Base-by-base conservation (phyloP, 331 rosid genomes). In the Acacia pycnantha region DNA sequence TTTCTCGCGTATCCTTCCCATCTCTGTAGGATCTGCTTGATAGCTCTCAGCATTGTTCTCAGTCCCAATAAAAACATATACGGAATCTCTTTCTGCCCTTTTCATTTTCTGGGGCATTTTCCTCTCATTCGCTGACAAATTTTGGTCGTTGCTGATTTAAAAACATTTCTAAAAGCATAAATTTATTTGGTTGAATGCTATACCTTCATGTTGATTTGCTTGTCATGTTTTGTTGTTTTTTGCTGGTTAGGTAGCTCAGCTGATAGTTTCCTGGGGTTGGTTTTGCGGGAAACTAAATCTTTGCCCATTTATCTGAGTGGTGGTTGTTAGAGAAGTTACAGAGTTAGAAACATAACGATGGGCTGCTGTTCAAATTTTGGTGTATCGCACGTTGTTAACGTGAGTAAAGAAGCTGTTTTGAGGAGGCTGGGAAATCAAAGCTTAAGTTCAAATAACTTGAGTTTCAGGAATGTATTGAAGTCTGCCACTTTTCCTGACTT, bases 391-490 rank as follows among this genome's bases (percentile, higher is more conserved):
- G 83, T 58, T 76, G 81, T 70, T 27, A 59, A 59, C 50, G 70
- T 72, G 56, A 58, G 86, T 71, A 85, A 73, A 77, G 83, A 80
- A 72, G 68, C 22, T 73, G 51, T 26, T 77, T 73, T 73, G 50
- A 70, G 76, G 81, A 85, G 73, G 47, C 71, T 74, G 64, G 85
- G 66, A 19, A 74, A 78, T 82, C 88, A 72, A 61, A 70, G 54
- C 66, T 48, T 86, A 6, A 79, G 56, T 73, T 76, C 74, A 70
- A 79, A 56, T 74, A 51, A 79, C 53, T 82, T 87, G 74, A 76
- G 90, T 84, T 87, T 84, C 59, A 84, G 82, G 83, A 31, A 53
- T 59, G 77, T 51, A 71, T 71, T 82, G 71, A 87, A 82, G 40
- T 81, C 80, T 62, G 40, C 77, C 74, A 33, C 77, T 73, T 85